Conservation (phyloP, 108 stramenopile species). For the Nannochloropsis oceanica region DNA sequence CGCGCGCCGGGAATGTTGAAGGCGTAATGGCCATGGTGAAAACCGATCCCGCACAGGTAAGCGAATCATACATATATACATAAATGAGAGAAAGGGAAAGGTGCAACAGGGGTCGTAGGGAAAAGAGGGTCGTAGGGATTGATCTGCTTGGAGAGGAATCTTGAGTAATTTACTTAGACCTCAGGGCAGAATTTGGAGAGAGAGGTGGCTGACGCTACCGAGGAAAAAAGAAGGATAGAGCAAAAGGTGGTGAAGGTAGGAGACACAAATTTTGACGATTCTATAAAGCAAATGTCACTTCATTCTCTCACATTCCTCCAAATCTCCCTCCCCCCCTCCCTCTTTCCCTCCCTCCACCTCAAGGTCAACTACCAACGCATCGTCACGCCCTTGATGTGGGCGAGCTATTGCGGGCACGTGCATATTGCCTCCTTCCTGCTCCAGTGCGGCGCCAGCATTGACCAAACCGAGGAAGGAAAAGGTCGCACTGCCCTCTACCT, state of each 20-base stretch:
- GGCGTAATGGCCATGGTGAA: neutral
- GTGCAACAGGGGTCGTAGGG: too few species aligned
- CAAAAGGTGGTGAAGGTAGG: neutral
- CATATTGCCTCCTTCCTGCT: neutral
- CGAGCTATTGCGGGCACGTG: neutral
- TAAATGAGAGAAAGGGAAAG: too few species aligned
- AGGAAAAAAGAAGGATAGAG: neutral
- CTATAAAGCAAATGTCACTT: neutral
- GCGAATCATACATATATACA: too few species aligned
- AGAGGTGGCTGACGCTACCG: neutral
- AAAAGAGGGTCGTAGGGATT: too few species aligned
- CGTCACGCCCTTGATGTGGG: neutral
- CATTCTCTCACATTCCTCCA: neutral
- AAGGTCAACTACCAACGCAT: neutral
- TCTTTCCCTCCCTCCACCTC: neutral
- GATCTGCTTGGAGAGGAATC: too few species aligned
- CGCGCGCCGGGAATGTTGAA: neutral
- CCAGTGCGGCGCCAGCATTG: neutral
- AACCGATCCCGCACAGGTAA: neutral
- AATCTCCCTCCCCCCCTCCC: too few species aligned
- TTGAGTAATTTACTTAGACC: too few species aligned
- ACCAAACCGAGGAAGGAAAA: neutral
- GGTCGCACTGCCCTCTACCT: neutral
- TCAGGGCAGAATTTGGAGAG: too few species aligned
- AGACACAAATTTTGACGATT: neutral